These are phyloP conservation scores for Zygoascus ofunaensis DNA, from an alignment of 805 yeast genomes.

Conservation along the genomic window DNA sequence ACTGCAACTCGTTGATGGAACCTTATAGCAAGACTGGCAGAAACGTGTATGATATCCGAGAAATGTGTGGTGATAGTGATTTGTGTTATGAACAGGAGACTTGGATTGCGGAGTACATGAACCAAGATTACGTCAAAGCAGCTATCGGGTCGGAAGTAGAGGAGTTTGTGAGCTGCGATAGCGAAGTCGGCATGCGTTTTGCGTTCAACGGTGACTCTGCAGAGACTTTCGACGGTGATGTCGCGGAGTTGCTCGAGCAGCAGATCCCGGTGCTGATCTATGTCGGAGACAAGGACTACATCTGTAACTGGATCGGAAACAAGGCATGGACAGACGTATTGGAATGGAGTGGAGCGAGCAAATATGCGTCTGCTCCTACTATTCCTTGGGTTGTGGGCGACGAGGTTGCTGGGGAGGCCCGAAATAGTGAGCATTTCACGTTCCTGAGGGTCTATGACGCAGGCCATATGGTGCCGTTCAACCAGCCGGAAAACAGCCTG, in stretches of 20 bases:
- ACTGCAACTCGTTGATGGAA: slow-evolving; percentile 74
- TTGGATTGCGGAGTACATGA: slow-evolving; percentile 67
- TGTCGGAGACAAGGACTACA: slow-evolving; percentile 84
- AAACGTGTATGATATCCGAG: slow-evolving; percentile 82
- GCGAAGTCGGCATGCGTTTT: slow-evolving; percentile 44
- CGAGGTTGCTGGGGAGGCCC: slow-evolving; percentile 54
- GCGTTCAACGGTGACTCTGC: slow-evolving; percentile 71
- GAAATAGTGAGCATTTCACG: slow-evolving; percentile 55
- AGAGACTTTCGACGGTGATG: slow-evolving; percentile 71
- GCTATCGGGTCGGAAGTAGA: slow-evolving; percentile 85
- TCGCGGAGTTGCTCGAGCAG: slow-evolving; percentile 52
- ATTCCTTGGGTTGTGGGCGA: slow-evolving; percentile 31
- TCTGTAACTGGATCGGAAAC: slow-evolving; percentile 85
- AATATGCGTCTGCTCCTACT: slow-evolving; percentile 34
- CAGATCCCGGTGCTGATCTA: slow-evolving; percentile 67
- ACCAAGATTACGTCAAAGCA: slow-evolving; percentile 58
- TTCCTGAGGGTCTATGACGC: slow-evolving; percentile 76
- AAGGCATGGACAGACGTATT: slow-evolving; percentile 65
- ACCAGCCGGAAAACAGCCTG: slow-evolving; percentile 67
- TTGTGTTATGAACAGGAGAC: slow-evolving; percentile 70
- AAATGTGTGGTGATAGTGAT: slow-evolving; percentile 37
- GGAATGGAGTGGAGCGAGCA: slow-evolving; percentile 46
- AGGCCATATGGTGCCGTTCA: slow-evolving; percentile 87
- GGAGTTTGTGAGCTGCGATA: slow-evolving; percentile 63
- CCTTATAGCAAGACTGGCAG: slow-evolving; percentile 74